Conservation (phyloP, 305 asterid genomes). For the Galium porrigens region DNA sequence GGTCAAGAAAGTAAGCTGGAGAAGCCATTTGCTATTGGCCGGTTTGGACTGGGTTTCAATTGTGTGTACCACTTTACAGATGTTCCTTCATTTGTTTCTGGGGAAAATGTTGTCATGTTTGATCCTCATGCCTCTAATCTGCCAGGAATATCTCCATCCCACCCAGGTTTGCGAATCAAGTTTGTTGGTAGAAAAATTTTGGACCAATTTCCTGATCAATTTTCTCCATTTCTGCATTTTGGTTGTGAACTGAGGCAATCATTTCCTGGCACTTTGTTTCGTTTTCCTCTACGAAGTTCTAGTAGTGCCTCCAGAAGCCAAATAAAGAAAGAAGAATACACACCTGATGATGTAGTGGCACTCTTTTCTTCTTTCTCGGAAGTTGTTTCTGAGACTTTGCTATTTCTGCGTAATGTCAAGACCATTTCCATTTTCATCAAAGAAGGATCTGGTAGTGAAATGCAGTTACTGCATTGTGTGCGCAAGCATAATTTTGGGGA, state of each 20-base stretch:
- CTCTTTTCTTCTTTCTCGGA: conserved; percentile 73
- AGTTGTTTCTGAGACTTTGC: conserved; percentile 67
- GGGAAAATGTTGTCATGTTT: conserved; percentile 90
- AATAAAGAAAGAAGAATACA: conserved; percentile 68
- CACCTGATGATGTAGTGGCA: conserved; percentile 66
- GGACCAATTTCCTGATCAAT: conserved; percentile 96
- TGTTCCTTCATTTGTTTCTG: conserved; percentile 86
- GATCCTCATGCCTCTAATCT: conserved; percentile 93
- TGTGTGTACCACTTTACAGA: conserved; percentile 92
- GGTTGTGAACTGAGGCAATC: conserved; percentile 79
- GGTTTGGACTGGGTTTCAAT: conserved; percentile 95
- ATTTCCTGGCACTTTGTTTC: conserved; percentile 88
- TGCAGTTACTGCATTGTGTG: conserved; percentile 78
- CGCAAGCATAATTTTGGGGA: conserved; percentile 47
- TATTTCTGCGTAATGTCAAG: conserved; percentile 71
- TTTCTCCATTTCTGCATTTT: conserved; percentile 85
- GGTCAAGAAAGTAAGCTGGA: conserved; percentile 97
- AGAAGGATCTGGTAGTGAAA: conserved; percentile 65
- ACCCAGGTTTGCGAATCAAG: conserved; percentile 89
- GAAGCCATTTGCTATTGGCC: conserved; percentile 94
- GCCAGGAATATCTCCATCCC: conserved; percentile 92
- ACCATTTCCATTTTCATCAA: conserved; percentile 67
- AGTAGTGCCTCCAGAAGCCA: conserved; percentile 83
- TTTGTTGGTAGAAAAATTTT: conserved; percentile 59
- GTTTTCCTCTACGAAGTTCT: conserved; percentile 74